phyloP scores from a whole-genome alignment of 306 rosid species.

The Pyrus communis region DNA sequence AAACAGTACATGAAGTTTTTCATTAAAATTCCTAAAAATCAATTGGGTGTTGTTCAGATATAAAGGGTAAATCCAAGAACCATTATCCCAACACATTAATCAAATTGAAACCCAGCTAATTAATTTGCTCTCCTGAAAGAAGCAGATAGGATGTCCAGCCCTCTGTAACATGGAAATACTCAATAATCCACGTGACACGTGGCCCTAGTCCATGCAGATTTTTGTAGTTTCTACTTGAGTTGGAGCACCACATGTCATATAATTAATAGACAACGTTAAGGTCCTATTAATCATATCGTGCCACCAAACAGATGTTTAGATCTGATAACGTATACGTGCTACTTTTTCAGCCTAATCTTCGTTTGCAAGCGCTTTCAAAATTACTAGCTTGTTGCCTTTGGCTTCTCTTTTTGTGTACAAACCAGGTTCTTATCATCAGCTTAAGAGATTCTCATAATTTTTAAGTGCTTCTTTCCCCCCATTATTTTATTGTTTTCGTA shows the following conservation, averaged over 20 bases:
- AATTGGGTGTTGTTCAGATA: neutral
- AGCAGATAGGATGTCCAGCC: neutral
- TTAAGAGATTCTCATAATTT: neutral
- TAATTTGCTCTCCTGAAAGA: neutral
- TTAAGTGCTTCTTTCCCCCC: neutral
- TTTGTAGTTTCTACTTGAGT: constrained; percentile 47
- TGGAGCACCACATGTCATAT: constrained; percentile 24
- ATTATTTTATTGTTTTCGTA: neutral
- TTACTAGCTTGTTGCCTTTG: neutral
- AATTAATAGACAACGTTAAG: constrained; percentile 18
- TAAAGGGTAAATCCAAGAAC: neutral
- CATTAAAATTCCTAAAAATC: too few species aligned
- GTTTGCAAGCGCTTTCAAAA: too few species aligned
- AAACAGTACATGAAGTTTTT: too few species aligned
- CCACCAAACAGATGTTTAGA: constrained; percentile 24
- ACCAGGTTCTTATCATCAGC: neutral
- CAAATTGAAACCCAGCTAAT: neutral
- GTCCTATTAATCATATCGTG: neutral
- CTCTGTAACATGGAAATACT: neutral
- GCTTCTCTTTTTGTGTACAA: neutral
- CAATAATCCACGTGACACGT: constrained; percentile 28
- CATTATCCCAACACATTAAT: constrained; percentile 17
- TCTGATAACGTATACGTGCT: constrained; percentile 36
- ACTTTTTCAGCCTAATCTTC: neutral
- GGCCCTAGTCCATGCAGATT: constrained; percentile 20